Conservation (phyloP, 176 grass and related monocot genomes). For the Bromus sterilis region DNA sequence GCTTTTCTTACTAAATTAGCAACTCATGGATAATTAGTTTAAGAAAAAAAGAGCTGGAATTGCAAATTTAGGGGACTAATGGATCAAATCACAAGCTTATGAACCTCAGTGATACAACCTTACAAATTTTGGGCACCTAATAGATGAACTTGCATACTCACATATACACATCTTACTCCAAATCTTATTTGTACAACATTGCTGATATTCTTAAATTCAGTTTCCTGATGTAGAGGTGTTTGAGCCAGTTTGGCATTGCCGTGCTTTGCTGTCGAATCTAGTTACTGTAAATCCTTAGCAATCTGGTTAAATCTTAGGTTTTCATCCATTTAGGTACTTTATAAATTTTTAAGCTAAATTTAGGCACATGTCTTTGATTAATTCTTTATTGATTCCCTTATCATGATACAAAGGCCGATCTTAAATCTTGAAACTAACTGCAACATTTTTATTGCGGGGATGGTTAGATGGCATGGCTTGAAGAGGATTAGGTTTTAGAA, state of each 20-base stretch:
- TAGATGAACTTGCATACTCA: background rate
- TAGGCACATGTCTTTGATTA: background rate
- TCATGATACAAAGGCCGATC: background rate
- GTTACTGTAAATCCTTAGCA: background rate
- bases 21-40: background rate
- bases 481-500: background rate
- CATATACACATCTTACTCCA: background rate
- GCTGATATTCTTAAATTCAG: background rate
- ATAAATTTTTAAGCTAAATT: background rate
- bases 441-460: background rate
- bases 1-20: background rate
- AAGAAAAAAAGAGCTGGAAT: background rate
- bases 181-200: background rate
- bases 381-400: background rate
- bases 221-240: background rate
- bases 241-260: background rate
- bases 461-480: background rate
- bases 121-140: background rate
- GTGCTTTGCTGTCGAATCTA: background rate
- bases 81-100: background rate
- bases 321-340: background rate
- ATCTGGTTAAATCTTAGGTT: background rate
- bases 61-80: background rate
- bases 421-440: background rate
- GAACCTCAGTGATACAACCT: background rate